Percentiles rank a stretch among this genome's conserved stretches.
phyloP scores from a whole-genome alignment of 2,329 filamentous ascomycete genomes.

The Diatrype stigma region DNA sequence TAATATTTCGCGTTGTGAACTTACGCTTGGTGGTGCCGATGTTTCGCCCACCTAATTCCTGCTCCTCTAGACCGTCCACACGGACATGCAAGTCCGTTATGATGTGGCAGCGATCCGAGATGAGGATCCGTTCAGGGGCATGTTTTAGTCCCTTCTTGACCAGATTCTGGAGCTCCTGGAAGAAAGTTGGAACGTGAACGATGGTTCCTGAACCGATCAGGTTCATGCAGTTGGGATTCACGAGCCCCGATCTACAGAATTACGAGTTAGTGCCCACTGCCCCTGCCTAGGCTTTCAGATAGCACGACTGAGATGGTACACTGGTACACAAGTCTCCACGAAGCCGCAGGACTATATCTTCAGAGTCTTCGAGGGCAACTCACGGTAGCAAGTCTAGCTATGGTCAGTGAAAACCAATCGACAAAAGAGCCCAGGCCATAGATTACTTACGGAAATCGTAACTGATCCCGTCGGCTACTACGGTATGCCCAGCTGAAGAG shows the following conservation, averaged over 20 bases:
- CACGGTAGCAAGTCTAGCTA: neutral
- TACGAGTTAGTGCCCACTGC: too few relatives aligned
- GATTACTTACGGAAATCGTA: neutral
- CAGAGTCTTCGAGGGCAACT: neutral
- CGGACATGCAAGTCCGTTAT: conserved; percentile 60
- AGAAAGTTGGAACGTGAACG: conserved; percentile 51
- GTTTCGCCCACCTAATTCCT: conserved; percentile 36
- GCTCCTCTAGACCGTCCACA: conserved; percentile 64
- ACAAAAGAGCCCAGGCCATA: neutral
- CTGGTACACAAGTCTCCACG: too few relatives aligned
- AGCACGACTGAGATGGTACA: too few relatives aligned
- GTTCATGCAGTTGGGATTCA: conserved; percentile 68
- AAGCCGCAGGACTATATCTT: too few relatives aligned
- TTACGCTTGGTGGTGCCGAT: conserved; percentile 39
- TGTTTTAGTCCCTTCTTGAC: conserved; percentile 55
- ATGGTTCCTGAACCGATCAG: conserved; percentile 65
- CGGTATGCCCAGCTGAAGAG: neutral
- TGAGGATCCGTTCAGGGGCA: conserved; percentile 54
- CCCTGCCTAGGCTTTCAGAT: too few relatives aligned
- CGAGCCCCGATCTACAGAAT: conserved; percentile 54
- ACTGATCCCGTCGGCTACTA: neutral
- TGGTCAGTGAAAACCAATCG: neutral
- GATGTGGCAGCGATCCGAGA: conserved; percentile 59
- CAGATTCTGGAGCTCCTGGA: conserved; percentile 58
- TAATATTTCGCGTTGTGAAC: neutral